These are phyloP conservation scores for Lagenidium sp. DNA, from an alignment of 352 stramenopile species.

Conservation along the genomic window DNA sequence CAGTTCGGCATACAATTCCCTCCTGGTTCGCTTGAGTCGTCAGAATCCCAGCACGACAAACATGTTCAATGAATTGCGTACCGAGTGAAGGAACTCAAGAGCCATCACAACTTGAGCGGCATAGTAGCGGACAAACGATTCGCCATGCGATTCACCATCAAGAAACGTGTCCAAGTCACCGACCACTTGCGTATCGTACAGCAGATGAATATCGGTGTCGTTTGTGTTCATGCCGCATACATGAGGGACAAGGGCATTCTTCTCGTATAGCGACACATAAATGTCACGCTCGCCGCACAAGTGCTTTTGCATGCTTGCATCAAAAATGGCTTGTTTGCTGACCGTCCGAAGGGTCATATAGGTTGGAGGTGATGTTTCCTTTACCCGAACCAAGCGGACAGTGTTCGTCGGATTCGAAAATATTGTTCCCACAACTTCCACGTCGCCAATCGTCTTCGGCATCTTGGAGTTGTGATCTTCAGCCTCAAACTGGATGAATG, in stretches of 20 bases:
- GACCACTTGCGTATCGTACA: conserved; percentile 78
- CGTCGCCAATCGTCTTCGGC: conserved; percentile 40
- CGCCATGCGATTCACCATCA: conserved; percentile 48
- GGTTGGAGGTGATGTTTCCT: conserved; percentile 30
- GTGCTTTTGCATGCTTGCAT: conserved; percentile 79
- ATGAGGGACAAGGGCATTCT: conserved; percentile 63
- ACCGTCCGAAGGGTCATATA: conserved; percentile 73
- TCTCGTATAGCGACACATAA: conserved; percentile 70
- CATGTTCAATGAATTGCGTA: conserved; percentile 13
- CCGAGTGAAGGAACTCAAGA: conserved; percentile 75
- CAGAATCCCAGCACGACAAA: too few species aligned
- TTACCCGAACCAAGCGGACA: conserved; percentile 58
- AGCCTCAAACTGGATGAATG: conserved; percentile 53
- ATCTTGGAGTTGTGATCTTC: conserved; percentile 24
- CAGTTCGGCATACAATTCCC: conserved; percentile 66
- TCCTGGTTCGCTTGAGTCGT: too few species aligned
- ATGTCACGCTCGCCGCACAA: conserved; percentile 76
- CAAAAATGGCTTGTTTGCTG: conserved; percentile 73
- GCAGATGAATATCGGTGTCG: conserved; percentile 75
- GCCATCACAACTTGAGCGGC: conserved; percentile 75
- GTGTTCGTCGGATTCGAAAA: conserved; percentile 72
- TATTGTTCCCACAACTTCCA: conserved; percentile 66
- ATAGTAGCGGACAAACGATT: conserved; percentile 82
- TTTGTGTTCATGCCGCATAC: conserved; percentile 64
- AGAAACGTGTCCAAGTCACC: conserved; percentile 76